Evolutionary conservation across 2,329 filamentous ascomycete genomes (phyloP).

Genomic region (Venturia effusa): DNA sequence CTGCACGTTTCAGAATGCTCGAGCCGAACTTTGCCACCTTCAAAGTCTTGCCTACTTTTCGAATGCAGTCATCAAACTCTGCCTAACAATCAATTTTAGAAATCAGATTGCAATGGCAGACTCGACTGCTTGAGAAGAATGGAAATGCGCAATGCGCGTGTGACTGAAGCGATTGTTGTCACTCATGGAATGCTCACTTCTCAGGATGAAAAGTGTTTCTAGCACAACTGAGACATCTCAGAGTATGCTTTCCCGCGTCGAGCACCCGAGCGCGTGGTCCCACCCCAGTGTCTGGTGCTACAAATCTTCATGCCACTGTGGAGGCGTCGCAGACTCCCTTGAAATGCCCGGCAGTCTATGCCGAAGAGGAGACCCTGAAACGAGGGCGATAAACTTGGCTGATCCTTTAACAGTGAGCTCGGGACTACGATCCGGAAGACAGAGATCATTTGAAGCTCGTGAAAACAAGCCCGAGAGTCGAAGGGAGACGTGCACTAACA

Average conservation of each 20-base stretch:
- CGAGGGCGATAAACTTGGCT: not conserved
- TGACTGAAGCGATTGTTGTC: not conserved
- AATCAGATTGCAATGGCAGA: not conserved
- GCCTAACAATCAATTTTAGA: not conserved
- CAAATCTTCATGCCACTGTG: not conserved
- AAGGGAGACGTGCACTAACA: conserved; percentile 4
- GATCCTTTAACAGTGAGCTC: not conserved
- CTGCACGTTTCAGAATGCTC: conserved; percentile 6
- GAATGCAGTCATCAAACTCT: not conserved
- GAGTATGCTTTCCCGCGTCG: not conserved
- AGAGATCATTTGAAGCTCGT: not conserved
- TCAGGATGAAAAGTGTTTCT: not conserved
- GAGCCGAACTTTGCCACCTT: not conserved
- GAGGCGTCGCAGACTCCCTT: not conserved
- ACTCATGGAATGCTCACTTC: not conserved
- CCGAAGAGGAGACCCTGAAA: conserved; percentile 1
- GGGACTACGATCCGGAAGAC: not conserved
- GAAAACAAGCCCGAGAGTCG: not conserved
- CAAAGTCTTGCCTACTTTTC: not conserved
- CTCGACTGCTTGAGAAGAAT: not conserved
- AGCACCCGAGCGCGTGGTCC: not conserved
- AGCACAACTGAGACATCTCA: not conserved
- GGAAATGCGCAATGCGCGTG: not conserved
- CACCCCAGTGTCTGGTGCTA: not conserved
- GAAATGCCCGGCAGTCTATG: conserved; percentile 1